These are phyloP conservation scores for Gamsiella multidivaricata DNA, from an alignment of 192 early-diverging fungal genomes.

Conservation along the genomic window DNA sequence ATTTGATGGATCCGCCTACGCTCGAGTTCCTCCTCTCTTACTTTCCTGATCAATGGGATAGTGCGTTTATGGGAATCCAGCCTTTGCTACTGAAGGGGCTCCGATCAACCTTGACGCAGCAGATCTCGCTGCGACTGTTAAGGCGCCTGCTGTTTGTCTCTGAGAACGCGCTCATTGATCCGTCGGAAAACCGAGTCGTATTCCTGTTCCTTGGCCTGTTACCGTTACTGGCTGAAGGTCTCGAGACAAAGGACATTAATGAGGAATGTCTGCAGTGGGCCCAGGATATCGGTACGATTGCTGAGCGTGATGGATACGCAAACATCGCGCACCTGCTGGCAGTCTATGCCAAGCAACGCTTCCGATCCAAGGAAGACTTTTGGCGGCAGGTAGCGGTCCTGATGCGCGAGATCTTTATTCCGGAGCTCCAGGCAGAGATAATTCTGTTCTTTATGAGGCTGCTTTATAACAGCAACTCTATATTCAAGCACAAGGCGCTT, in stretches of 20 bases:
- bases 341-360: constrained; percentile 72
- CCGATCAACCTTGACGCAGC: constrained; percentile 65
- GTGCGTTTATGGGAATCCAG: constrained; percentile 80
- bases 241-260: constrained; percentile 66
- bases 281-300: constrained; percentile 57
- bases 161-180: constrained; percentile 72
- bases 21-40: constrained; percentile 64
- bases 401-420: constrained; percentile 73
- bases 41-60: constrained; percentile 81
- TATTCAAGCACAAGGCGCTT: constrained; percentile 72
- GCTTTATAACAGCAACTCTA: constrained; percentile 68
- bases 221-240: constrained; percentile 72
- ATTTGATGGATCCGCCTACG: constrained; percentile 60
- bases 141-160: constrained; percentile 66
- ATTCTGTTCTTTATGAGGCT: constrained; percentile 72
- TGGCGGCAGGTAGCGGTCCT: constrained; percentile 70
- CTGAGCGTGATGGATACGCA: constrained; percentile 59
- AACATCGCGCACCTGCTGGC: constrained; percentile 66
- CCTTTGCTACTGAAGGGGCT: constrained; percentile 80
- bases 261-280: constrained; percentile 65
- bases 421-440: constrained; percentile 64
- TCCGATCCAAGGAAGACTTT: constrained; percentile 79
- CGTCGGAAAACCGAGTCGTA: constrained; percentile 62
- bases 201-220: constrained; percentile 76
- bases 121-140: constrained; percentile 66